These are phyloP conservation scores for Clonostachys chloroleuca DNA, from an alignment of 2,329 filamentous ascomycete species.

Conservation along the genomic window DNA sequence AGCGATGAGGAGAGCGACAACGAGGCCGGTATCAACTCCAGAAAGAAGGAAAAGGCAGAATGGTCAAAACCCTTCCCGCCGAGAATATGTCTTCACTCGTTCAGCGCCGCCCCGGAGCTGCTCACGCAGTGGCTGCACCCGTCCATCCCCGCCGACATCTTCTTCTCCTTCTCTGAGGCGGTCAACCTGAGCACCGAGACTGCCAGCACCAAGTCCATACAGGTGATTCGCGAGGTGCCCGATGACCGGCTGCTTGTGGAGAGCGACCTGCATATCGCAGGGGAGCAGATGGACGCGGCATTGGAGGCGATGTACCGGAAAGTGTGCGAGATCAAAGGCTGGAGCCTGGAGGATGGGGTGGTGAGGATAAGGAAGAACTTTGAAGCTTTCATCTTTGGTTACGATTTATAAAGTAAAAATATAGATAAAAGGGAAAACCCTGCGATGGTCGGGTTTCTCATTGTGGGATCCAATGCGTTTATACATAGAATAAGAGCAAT, in stretches of 20 bases:
- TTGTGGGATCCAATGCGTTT: too few species aligned
- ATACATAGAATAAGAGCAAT: conserved; percentile 5
- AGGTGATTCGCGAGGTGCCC: conserved; percentile 68
- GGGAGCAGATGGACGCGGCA: conserved; percentile 71
- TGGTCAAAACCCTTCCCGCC: conserved; percentile 67
- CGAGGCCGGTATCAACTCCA: conserved; percentile 9
- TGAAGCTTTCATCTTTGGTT: conserved; percentile 69
- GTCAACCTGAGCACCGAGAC: conserved; percentile 67
- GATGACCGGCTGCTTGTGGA: conserved; percentile 79
- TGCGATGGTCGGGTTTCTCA: too few species aligned
- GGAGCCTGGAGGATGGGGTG: conserved; percentile 70
- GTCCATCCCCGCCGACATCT: conserved; percentile 70
- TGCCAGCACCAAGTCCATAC: conserved; percentile 44
- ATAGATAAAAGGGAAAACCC: not conserved
- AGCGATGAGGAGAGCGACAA: conserved; percentile 15
- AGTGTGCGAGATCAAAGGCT: conserved; percentile 74
- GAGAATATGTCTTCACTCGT: conserved; percentile 90
- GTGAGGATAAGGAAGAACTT: conserved; percentile 69
- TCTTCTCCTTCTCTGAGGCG: conserved; percentile 80
- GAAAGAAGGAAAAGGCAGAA: conserved; percentile 4
- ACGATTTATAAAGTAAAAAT: conserved; percentile 6
- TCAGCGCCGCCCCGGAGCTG: conserved; percentile 71
- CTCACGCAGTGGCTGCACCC: conserved; percentile 75
- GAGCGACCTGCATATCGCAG: conserved; percentile 84
- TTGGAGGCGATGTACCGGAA: conserved; percentile 73